These are phyloP conservation scores for Puccinia horiana DNA, from an alignment of 1,284 basidiomycete species.

Conservation along the genomic window DNA sequence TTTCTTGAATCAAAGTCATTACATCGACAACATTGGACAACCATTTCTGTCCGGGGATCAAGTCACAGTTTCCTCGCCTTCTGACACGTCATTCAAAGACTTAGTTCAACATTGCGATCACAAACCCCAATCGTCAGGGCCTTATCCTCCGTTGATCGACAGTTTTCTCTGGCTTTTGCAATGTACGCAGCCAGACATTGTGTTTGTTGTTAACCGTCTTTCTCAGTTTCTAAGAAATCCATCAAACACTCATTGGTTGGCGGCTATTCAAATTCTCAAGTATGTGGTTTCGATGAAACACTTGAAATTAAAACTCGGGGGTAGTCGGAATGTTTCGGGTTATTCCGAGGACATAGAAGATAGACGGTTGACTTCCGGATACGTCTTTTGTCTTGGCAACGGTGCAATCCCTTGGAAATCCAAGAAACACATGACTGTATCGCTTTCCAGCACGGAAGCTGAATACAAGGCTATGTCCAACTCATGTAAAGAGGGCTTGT, in stretches of 20 bases:
- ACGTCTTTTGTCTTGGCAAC: neutral
- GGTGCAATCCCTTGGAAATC: conserved; percentile 7
- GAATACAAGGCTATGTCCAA: too few relatives aligned
- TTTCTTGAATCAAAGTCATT: neutral
- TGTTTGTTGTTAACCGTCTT: neutral
- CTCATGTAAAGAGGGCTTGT: too few relatives aligned
- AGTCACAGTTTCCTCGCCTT: neutral
- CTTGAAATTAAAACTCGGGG: neutral
- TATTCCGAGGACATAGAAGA: neutral
- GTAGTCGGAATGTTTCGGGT: neutral
- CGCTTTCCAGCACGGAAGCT: neutral
- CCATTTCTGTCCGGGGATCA: neutral
- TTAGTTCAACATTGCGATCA: neutral
- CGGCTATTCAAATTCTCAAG: neutral
- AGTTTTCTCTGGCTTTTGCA: neutral
- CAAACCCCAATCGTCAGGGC: neutral
- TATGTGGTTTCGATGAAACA: neutral
- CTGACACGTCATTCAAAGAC: neutral
- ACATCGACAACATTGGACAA: neutral
- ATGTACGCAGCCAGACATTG: neutral
- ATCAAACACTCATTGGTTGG: neutral
- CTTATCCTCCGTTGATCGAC: neutral
- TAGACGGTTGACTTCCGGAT: neutral
- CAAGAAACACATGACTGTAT: neutral
- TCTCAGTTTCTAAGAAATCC: neutral